Evolutionary conservation across 495 filamentous ascomycete genomes (phyloP), one percentile per base, ranked within the genome.

Genomic region (Penicillium atrosanguineum): DNA sequence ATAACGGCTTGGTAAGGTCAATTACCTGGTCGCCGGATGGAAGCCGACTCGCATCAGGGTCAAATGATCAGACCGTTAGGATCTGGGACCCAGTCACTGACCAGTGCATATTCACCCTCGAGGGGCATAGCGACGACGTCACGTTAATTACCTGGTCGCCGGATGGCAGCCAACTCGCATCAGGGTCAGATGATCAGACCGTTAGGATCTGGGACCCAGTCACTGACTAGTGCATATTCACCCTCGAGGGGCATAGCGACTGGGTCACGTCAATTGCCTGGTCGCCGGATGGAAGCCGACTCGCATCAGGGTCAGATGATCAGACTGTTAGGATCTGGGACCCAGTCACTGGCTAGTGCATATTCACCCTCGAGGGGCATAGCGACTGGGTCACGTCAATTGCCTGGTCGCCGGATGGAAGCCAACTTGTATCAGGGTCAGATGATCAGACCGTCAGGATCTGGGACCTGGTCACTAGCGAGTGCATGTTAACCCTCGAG

Each of bases 401-500:
- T 4, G 11, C 14, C 4, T 38, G 5, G 3, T 38, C 36, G 4
- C 36, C 4, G 15, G 46, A 56, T 56, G 19, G 39, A 39, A 45
- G 21, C 14, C 29, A 9, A 15, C 29, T 56, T 16, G 46, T 31
- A 34, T 56, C 42, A 31, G 41, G 15, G 1, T 56, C 47, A 1
- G 3, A 18, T 4, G 47, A 56, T 40, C 19, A 26, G 1, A 50
- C 6, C 0, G n/a, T 56, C 29, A 39, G 21, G 36, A 46, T 56
- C 39, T 56, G 46, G 53, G 40, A 56, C 46, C 1, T 25, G 0
- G 23, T 15, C 1, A 50, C 40, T 26, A 18, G 41, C 26, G 34
- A 56, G 9, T 48, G 46, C 25, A 8, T 55, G 9, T 43, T 46
- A n/a, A 64, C 36, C n/a, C n/a, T n/a, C n/a, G 14, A 50, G n/a